phyloP scores from a whole-genome alignment of 768 basidiomycete species.

The Mycena filopes region DNA sequence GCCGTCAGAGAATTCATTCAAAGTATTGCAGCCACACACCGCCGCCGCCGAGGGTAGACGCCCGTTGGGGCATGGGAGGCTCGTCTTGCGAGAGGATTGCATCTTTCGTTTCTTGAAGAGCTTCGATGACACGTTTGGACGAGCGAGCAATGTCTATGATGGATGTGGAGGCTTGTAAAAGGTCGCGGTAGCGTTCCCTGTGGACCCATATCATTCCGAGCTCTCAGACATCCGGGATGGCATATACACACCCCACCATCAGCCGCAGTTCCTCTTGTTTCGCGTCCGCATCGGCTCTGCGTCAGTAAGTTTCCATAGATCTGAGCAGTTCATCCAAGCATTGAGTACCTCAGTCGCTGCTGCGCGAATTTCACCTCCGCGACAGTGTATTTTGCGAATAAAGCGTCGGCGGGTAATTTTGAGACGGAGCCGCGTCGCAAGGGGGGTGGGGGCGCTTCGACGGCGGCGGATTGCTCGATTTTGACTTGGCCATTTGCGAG shows the following conservation, averaged over 20 bases:
- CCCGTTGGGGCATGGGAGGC: constrained; percentile 54
- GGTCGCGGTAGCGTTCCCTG: constrained; percentile 91
- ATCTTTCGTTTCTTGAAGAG: constrained; percentile 70
- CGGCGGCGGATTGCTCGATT: constrained; percentile 25
- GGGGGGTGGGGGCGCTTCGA: neutral
- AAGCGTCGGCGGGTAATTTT: constrained; percentile 39
- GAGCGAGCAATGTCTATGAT: constrained; percentile 82
- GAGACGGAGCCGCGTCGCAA: constrained; percentile 30
- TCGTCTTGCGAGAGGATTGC: constrained; percentile 61
- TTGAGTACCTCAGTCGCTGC: constrained; percentile 69
- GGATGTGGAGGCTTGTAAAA: constrained; percentile 86
- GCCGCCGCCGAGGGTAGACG: constrained; percentile 49
- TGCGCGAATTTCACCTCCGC: constrained; percentile 75
- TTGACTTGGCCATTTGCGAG: constrained; percentile 39
- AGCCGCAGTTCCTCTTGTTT: constrained; percentile 89
- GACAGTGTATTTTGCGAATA: constrained; percentile 79
- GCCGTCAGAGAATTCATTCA: constrained; percentile 10
- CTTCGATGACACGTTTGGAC: constrained; percentile 69
- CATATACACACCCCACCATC: constrained; percentile 87
- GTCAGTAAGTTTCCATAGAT: constrained; percentile 8
- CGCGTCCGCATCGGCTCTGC: constrained; percentile 82
- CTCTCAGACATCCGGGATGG: constrained; percentile 18
- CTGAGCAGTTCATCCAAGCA: neutral
- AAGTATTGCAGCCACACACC: constrained; percentile 47
- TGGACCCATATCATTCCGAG: constrained; percentile 60